Percentiles rank a stretch among this genome's conserved stretches.
Conservation (phyloP, 495 filamentous ascomycete genomes). For the Annulohypoxylon maeteangense region DNA sequence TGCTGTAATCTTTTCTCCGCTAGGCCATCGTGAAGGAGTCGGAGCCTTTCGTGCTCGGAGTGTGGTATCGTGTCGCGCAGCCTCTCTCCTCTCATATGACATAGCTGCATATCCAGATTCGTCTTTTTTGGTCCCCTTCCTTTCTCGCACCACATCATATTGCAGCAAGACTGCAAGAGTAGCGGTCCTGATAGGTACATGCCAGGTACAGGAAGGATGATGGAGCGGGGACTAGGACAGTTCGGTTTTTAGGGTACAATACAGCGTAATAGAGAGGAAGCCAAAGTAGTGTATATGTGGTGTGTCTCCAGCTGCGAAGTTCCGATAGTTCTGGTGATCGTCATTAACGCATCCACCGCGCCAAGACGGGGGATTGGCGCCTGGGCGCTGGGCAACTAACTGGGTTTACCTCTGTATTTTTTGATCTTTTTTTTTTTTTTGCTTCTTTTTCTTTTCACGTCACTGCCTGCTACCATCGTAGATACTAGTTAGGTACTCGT, state of each 20-base stretch:
- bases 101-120: background rate
- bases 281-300: constrained; percentile 15
- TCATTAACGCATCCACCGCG: constrained; percentile 44
- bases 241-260: background rate
- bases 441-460: constrained; percentile 9
- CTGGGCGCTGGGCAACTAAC: constrained; percentile 2
- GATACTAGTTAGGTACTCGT: no score
- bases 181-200: constrained; percentile 21
- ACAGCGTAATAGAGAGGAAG: constrained; percentile 16
- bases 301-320: constrained; percentile 40
- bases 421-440: background rate
- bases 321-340: constrained; percentile 50
- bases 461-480: no score
- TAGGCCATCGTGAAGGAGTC: background rate
- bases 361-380: constrained; percentile 30
- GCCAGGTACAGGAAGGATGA: constrained; percentile 20
- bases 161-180: background rate
- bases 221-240: background rate
- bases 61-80: constrained; percentile 15
- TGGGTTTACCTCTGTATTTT: no score
- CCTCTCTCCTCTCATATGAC: background rate
- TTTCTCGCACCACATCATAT: background rate
- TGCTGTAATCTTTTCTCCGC: background rate
- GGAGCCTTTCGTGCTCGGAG: background rate
- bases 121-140: background rate